Evolutionary conservation across 2,329 filamentous ascomycete genomes (phyloP), one percentile per base, ranked within the genome.

Genomic region (Nemania sp.): DNA sequence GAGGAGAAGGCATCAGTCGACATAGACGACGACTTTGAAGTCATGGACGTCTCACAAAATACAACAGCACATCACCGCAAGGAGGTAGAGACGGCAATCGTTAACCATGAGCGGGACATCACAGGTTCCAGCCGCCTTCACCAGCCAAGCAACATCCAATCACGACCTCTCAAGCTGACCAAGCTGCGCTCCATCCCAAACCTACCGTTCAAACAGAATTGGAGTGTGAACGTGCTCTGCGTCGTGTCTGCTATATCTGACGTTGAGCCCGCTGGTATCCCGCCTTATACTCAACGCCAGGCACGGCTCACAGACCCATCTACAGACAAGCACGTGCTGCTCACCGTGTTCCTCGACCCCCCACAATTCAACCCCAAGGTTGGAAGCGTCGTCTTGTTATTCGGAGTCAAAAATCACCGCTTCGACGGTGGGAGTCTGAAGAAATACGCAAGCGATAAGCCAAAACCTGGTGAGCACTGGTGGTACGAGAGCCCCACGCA

Each of bases 191-290:
- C 82, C 6, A 84, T 88, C 56, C 84, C 86, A 0, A 78, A 82
- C 67, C 80, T 88, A 0, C 86, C 86, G 1, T 88, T 86, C 76
- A 83, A 83, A 61, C 85, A 88, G 66, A 88, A 88, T 73, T 89
- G 86, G 86, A 84, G 83, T 53, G 82, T 85, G 75, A 88, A 88
- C 68, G 78, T 87, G 6, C 81, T 89, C 3, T 85, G 81, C 62
- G 80, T 88, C n/a, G 68, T 88, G 3, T 77, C 79, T 0, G 81
- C 82, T 1, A 76, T 88, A 3, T 85, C 83, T 0, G 80, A 78
- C 0, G 76, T 87, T 18, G 83, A 87, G 66, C 79, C 85, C 1
- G 85, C 83, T 0, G 79, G 82, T 2, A 77, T 88, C 5, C 83
- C 83, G 0, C 86, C 86, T 0, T 81, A 82, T 66, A 80, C 73